Conservation (phyloP, 352 stramenopile species). For the Phytophthora melonis region DNA sequence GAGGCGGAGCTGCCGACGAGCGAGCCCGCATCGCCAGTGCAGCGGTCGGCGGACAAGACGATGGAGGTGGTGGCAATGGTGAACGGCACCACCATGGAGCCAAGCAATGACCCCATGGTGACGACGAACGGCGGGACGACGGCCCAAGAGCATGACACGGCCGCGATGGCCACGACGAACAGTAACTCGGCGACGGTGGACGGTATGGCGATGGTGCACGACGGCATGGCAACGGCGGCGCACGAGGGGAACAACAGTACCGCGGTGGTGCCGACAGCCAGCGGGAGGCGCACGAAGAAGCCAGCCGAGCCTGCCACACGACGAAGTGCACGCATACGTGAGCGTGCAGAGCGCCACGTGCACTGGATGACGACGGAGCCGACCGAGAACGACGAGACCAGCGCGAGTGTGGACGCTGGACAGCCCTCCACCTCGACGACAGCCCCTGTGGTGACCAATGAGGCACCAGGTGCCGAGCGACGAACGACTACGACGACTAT, state of each 20-base stretch:
- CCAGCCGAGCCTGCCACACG: too few relatives aligned
- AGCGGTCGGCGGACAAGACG: background rate
- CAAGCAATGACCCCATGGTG: background rate
- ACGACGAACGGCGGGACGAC: background rate
- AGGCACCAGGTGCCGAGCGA: background rate
- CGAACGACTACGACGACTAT: background rate
- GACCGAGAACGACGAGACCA: too few relatives aligned
- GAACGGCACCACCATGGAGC: background rate
- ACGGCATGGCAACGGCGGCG: too few relatives aligned
- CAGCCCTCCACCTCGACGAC: background rate
- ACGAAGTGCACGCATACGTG: too few relatives aligned
- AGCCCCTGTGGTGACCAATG: background rate
- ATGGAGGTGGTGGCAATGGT: background rate
- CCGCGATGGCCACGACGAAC: background rate
- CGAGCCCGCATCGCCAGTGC: background rate
- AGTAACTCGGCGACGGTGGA: background rate
- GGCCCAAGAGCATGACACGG: too few relatives aligned
- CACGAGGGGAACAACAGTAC: too few relatives aligned
- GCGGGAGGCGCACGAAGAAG: too few relatives aligned
- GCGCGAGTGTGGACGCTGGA: background rate
- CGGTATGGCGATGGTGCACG: background rate
- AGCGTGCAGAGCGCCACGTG: too few relatives aligned
- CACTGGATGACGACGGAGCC: too few relatives aligned
- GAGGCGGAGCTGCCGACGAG: background rate
- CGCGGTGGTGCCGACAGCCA: too few relatives aligned